A percentile compares a stretch with the other conserved stretches of the same genome.
Evolutionary conservation across 2,329 filamentous ascomycete genomes (phyloP).

Genomic region (Ceratocystiopsis minuta): DNA sequence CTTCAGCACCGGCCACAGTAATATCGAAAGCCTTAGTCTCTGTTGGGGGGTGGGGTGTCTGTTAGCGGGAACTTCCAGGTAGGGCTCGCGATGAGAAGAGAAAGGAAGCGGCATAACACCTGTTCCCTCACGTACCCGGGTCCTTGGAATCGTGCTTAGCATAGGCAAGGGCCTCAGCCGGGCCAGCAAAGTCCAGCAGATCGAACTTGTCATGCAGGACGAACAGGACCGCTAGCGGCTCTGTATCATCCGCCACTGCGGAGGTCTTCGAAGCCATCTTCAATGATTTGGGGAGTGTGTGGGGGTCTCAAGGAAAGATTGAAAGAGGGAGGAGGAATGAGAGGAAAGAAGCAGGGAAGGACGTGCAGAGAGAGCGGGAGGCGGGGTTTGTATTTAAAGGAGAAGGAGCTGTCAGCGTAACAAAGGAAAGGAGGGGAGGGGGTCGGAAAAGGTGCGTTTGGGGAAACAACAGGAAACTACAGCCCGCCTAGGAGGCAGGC

Average conservation of each 20-base stretch:
- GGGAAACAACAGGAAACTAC: too few relatives aligned
- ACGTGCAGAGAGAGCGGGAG: not conserved
- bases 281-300: slow-evolving; percentile 13
- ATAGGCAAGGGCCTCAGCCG: slow-evolving; percentile 30
- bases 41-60: not conserved
- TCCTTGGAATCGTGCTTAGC: slow-evolving; percentile 36
- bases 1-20: slow-evolving; percentile 34
- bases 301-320: not conserved
- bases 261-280: slow-evolving; percentile 42
- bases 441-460: too few relatives aligned
- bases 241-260: slow-evolving; percentile 32
- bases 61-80: too few relatives aligned
- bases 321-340: not conserved
- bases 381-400: slow-evolving; percentile 7
- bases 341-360: not conserved
- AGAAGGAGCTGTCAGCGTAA: not conserved
- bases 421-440: too few relatives aligned
- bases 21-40: slow-evolving; percentile 36
- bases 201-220: slow-evolving; percentile 42
- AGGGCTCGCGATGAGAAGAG: not conserved
- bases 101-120: not conserved
- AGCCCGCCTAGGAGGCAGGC: too few relatives aligned
- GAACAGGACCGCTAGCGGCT: slow-evolving; percentile 42
- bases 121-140: slow-evolving; percentile 20
- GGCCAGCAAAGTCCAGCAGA: slow-evolving; percentile 38